Evolutionary conservation across 768 basidiomycete genomes (phyloP).

Genomic region (Panaeolus cyanescens): DNA sequence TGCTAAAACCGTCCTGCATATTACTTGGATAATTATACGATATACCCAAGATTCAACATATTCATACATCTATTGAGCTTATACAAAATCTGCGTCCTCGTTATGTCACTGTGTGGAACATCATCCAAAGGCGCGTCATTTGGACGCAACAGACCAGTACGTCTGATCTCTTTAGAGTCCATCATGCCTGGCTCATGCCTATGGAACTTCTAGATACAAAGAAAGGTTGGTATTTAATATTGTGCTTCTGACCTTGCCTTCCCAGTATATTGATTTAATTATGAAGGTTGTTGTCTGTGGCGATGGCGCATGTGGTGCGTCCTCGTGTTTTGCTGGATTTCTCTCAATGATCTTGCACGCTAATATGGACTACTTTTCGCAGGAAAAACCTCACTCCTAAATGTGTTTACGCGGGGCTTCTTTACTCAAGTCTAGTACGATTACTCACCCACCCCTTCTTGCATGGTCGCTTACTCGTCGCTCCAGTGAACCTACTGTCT

Average conservation of each 20-base stretch:
- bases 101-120: conserved; percentile 58
- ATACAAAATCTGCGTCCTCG: not conserved
- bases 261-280: conserved; percentile 6
- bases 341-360: conserved; percentile 16
- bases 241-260: not conserved
- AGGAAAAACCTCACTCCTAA: conserved; percentile 85
- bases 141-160: conserved; percentile 55
- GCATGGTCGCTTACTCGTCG: not conserved
- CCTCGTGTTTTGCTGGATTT: conserved; percentile 11
- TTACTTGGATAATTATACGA: not conserved
- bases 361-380: conserved; percentile 10
- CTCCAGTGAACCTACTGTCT: conserved; percentile 86
- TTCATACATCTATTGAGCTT: not conserved
- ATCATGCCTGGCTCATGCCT: conserved; percentile 10
- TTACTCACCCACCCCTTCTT: not conserved
- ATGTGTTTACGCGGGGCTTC: conserved; percentile 88
- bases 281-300: conserved; percentile 83
- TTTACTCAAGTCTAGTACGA: conserved; percentile 93
- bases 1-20: not conserved
- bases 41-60: not conserved
- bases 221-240: conserved; percentile 36
- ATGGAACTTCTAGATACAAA: conserved; percentile 38
- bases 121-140: conserved; percentile 54
- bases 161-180: conserved; percentile 16
- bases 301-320: conserved; percentile 90